Conservation (phyloP, 257 asterid genomes). For the Solanum appendiculatum region DNA sequence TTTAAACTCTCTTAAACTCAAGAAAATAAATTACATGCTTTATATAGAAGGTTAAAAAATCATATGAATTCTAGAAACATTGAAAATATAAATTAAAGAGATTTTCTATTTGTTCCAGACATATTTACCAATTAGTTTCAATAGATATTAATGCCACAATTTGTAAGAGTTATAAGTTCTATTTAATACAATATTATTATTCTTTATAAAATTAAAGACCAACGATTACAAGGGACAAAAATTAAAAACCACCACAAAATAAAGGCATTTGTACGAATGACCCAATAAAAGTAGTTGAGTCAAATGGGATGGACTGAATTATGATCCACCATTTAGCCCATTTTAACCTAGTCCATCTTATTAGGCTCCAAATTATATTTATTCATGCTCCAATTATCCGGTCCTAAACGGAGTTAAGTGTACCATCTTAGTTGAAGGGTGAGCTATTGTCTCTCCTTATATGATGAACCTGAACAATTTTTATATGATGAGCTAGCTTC, state of each 20-base stretch:
- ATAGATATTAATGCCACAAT: too few relatives aligned
- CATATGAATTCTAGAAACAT: too few relatives aligned
- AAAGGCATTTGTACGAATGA: too few relatives aligned
- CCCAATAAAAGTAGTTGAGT: neutral
- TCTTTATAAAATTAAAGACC: neutral
- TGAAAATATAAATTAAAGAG: too few relatives aligned
- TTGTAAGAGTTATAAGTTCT: neutral
- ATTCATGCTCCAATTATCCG: neutral
- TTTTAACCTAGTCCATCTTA: neutral
- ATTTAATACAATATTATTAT: too few relatives aligned
- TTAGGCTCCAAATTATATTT: neutral
- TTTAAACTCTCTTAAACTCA: too few relatives aligned
- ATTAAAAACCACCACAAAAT: neutral
- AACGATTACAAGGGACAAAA: too few relatives aligned
- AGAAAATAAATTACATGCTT: too few relatives aligned
- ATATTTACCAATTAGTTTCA: too few relatives aligned
- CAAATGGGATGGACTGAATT: neutral
- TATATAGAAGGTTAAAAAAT: too few relatives aligned
- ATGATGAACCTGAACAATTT: neutral
- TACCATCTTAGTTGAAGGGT: neutral
- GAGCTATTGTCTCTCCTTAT: neutral
- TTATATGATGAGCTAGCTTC: neutral
- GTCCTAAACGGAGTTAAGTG: neutral
- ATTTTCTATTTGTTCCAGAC: too few relatives aligned
- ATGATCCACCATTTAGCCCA: neutral